These are phyloP conservation scores for Primulina eburnea DNA, from an alignment of 257 asterid species.

Conservation along the genomic window DNA sequence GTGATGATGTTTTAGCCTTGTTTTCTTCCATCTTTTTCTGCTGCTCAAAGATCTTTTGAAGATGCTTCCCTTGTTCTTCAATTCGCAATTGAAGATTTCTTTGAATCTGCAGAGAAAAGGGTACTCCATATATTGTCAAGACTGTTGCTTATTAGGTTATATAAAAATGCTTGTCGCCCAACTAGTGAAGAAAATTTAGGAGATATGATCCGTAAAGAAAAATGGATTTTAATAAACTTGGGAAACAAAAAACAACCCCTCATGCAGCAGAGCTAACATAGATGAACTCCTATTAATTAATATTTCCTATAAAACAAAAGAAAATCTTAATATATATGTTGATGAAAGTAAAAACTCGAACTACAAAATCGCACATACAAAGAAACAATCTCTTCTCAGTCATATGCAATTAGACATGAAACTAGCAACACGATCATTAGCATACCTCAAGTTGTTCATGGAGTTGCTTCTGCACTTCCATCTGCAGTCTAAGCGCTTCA, in stretches of 20 bases:
- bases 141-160: background rate
- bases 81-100: conserved; percentile 77
- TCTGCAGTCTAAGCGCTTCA: conserved; percentile 77
- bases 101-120: conserved; percentile 53
- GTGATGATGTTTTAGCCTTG: conserved; percentile 36
- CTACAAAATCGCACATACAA: background rate
- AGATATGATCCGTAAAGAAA: background rate
- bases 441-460: conserved; percentile 92
- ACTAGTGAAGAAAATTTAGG: background rate
- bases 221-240: background rate
- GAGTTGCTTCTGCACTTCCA: conserved; percentile 92
- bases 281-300: background rate
- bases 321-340: background rate
- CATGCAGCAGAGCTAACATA: background rate
- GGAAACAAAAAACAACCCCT: background rate
- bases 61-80: conserved; percentile 80
- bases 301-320: background rate
- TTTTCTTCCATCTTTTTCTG: conserved; percentile 63
- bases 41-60: conserved; percentile 74
- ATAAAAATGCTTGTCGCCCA: background rate
- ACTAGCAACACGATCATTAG: conserved; percentile 5
- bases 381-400: background rate
- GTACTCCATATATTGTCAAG: conserved; percentile 5
- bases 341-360: background rate
- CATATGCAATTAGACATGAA: background rate